Evolutionary conservation across 495 filamentous ascomycete genomes (phyloP), one percentile per base, ranked within the genome.

Genomic region (Xylaria cubensis): DNA sequence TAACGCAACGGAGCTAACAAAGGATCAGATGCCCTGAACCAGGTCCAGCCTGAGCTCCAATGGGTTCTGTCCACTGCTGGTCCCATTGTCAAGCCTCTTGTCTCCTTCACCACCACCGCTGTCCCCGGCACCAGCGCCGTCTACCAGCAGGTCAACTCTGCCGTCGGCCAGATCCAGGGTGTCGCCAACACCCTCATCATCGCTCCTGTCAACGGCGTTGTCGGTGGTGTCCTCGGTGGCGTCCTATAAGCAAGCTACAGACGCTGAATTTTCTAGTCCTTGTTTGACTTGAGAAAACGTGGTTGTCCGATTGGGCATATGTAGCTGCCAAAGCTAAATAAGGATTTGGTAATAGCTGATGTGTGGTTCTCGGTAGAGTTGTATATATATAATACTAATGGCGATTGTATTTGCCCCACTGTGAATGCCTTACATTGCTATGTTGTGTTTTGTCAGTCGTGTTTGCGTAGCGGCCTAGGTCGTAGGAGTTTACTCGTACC

Each of bases 41-140:
- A 61, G 34, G 58, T 61, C 34, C 58, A 61, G 58, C 58, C 58
- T 10, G 58, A 61, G 34, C 58, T 61, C 58, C 58, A 61, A n/a
- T 61, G 58, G 58, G 34, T 61, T 19, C 58, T 61, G 7, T 21
- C 58, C n/a, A 39, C 58, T 39, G 34, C 34, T 12, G 58, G 58
- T 19, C 58, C 58, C 1, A 32, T 61, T 0, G 32, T 61, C 58
- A 61, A 61, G 58, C 58, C 58, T 39, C 58, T 61, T n/a, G 2
- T 61, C 34, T 36, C 58, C n/a, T 61, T 61, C 32, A 61, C 58
- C 58, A 61, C 56, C 15, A 39, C 58, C 34, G 15, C 19, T 5
- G 58, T 61, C 19, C 58, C 58, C 19, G 58, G 15, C 19, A 61
- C 58, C 32, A 39, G 32, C 34, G 15, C 58, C n/a, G 58, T 61